Evolutionary conservation across 106 monocot species (phyloP).

Genomic region (Phalaenopsis equestris): DNA sequence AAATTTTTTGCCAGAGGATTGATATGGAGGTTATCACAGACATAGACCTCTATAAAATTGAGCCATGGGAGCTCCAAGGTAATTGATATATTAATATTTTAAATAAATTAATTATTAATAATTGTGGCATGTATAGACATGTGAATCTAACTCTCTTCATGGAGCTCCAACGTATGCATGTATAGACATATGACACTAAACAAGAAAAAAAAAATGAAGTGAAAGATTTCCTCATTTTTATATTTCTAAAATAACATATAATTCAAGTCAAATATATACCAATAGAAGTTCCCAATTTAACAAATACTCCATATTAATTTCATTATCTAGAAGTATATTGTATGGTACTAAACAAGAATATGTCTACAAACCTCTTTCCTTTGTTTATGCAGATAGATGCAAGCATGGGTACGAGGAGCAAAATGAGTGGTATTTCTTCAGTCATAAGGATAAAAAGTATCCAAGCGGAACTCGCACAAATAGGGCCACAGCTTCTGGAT

Average conservation of each 20-base stretch:
- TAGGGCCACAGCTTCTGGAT: conserved; percentile 68
- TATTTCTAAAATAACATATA: background rate
- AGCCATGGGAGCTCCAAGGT: conserved; percentile 96
- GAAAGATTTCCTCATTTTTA: too few relatives aligned
- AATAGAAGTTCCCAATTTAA: background rate
- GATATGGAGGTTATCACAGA: conserved; percentile 77
- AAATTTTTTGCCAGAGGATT: conserved; percentile 64
- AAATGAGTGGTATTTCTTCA: conserved; percentile 92
- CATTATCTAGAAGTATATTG: background rate
- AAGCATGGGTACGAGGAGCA: conserved; percentile 71
- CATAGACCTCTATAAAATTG: conserved; percentile 82
- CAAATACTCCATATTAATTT: background rate
- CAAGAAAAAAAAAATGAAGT: too few relatives aligned
- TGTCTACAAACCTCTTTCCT: background rate
- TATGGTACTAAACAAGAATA: background rate
- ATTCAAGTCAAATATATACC: background rate
- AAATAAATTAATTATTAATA: too few relatives aligned
- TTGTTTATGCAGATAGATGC: conserved; percentile 33
- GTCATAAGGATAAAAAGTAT: conserved; percentile 87
- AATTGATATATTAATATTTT: too few relatives aligned
- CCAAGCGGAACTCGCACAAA: conserved; percentile 82
- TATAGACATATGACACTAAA: too few relatives aligned
- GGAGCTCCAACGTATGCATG: too few relatives aligned
- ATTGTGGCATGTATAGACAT: too few relatives aligned
- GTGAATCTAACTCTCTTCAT: too few relatives aligned